These are phyloP conservation scores for Rubroshorea leprosula DNA, from an alignment of 345 rosid species.

Conservation along the genomic window DNA sequence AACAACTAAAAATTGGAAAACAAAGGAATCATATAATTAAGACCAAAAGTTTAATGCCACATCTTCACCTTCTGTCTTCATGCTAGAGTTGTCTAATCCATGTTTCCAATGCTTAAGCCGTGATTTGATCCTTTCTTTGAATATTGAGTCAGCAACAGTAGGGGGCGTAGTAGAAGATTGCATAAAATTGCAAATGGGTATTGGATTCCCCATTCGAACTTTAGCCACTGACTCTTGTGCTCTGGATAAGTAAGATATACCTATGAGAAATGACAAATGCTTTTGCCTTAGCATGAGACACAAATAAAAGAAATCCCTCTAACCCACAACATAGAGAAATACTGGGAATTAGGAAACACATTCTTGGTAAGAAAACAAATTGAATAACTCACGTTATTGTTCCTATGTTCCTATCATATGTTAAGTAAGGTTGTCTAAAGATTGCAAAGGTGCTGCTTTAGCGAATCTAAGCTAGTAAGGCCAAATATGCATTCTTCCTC, in stretches of 20 bases:
- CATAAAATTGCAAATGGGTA: slow-evolving; percentile 21
- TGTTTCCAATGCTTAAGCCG: slow-evolving; percentile 72
- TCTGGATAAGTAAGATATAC: slow-evolving; percentile 82
- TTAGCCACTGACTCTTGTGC: slow-evolving; percentile 68
- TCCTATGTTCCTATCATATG: too few species aligned
- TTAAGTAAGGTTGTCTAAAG: too few species aligned
- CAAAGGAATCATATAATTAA: neutral
- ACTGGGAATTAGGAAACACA: too few species aligned
- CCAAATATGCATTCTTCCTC: too few species aligned
- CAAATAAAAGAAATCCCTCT: neutral
- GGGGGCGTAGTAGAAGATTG: slow-evolving; percentile 39
- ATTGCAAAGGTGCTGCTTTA: too few species aligned
- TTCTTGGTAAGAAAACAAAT: too few species aligned
- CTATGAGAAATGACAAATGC: slow-evolving; percentile 24
- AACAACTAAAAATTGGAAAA: neutral
- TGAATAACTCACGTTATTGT: too few species aligned
- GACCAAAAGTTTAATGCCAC: neutral
- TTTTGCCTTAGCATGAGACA: neutral
- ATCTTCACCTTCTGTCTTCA: slow-evolving; percentile 42
- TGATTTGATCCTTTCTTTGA: slow-evolving; percentile 54
- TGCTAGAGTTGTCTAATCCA: slow-evolving; percentile 29
- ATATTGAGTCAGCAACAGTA: slow-evolving; percentile 64
- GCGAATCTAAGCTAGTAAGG: too few species aligned
- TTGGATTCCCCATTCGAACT: slow-evolving; percentile 48
- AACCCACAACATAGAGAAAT: too few species aligned